These are phyloP conservation scores for Wickerhamiella cacticola DNA, from an alignment of 805 yeast species.

Conservation along the genomic window DNA sequence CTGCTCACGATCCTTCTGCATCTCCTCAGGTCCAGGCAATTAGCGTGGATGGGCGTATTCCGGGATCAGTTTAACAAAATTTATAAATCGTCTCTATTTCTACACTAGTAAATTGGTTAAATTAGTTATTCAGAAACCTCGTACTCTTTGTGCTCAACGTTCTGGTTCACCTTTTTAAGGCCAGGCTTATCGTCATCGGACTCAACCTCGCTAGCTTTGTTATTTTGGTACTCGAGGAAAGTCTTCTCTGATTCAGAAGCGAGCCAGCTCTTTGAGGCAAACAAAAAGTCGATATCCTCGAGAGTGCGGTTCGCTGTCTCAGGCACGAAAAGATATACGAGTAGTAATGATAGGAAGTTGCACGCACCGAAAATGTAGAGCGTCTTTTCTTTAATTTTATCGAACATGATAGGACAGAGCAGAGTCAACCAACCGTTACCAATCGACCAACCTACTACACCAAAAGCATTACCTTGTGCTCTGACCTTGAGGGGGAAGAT, in stretches of 20 bases:
- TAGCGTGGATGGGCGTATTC: conserved; percentile 19
- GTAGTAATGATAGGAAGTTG: conserved; percentile 34
- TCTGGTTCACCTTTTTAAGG: conserved; percentile 33
- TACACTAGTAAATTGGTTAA: too few relatives aligned
- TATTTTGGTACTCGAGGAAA: conserved; percentile 1
- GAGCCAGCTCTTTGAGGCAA: conserved; percentile 19
- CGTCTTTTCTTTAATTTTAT: conserved; percentile 40
- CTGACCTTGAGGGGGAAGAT: conserved; percentile 25
- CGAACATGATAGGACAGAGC: conserved; percentile 39
- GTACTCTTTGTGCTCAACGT: conserved; percentile 26
- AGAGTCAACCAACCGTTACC: conserved; percentile 43
- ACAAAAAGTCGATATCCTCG: conserved; percentile 48
- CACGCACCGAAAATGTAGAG: conserved; percentile 45
- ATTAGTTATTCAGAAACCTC: neutral
- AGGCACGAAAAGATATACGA: conserved; percentile 45
- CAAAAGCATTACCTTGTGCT: conserved; percentile 16
- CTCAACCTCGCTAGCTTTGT: neutral
- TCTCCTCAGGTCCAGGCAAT: conserved; percentile 23
- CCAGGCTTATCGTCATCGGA: conserved; percentile 41
- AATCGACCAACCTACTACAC: conserved; percentile 9
- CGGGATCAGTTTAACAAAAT: conserved; percentile 14
- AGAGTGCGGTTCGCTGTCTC: conserved; percentile 47
- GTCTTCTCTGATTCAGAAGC: conserved; percentile 6
- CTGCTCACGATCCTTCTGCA: conserved; percentile 23
- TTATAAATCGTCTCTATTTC: too few relatives aligned